Evolutionary conservation across 495 filamentous ascomycete genomes (phyloP).

Genomic region (Penicillium canescens): DNA sequence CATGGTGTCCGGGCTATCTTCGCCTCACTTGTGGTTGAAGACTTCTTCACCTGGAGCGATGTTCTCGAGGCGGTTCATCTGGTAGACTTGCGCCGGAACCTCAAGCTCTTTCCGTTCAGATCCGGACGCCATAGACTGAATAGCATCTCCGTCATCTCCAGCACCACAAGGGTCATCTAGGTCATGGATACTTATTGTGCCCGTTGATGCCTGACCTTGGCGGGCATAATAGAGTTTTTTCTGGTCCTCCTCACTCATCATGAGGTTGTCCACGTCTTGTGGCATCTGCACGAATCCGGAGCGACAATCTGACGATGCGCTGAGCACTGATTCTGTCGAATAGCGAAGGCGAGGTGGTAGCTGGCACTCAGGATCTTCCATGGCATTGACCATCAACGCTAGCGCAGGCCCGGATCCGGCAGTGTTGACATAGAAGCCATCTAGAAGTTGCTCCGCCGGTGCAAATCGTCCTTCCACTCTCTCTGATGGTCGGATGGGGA

Average conservation of each 20-base stretch:
- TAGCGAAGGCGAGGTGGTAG: constrained; percentile 53
- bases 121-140: background rate
- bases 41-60: background rate
- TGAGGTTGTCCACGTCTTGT: constrained; percentile 69
- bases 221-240: constrained; percentile 70
- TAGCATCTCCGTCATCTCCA: background rate
- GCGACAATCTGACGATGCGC: constrained; percentile 49
- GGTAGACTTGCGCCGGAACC: background rate
- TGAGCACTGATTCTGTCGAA: constrained; percentile 73
- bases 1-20: background rate
- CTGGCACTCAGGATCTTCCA: constrained; percentile 40
- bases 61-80: background rate
- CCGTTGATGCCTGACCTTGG: constrained; percentile 47
- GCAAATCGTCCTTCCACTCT: constrained; percentile 64
- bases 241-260: constrained; percentile 78
- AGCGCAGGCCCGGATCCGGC: constrained; percentile 38
- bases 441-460: constrained; percentile 47
- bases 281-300: constrained; percentile 71
- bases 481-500: constrained; percentile 70
- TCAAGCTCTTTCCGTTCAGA: background rate
- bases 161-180: background rate
- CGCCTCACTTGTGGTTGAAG: background rate
- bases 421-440: constrained; percentile 47
- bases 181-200: constrained; percentile 6
- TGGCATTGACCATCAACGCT: constrained; percentile 39